Base-by-base conservation (phyloP, 306 rosid species). In the Sicyos baderoa region DNA sequence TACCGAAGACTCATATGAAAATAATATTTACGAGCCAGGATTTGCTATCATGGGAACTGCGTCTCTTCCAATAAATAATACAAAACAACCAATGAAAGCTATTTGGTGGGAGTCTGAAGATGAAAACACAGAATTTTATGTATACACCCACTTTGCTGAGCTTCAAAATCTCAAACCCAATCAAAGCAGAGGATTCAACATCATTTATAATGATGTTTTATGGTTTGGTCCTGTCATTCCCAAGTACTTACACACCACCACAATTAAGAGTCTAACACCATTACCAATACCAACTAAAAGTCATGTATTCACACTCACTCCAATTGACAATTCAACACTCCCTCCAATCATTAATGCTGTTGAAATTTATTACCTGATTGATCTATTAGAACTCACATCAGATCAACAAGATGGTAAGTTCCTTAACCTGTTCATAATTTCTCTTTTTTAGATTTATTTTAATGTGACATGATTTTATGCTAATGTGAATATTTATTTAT, bases 261-360 rank as follows among this genome's bases (percentile, higher is more conserved):
- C 87, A 8, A 0, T 69, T 0, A 5, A 0, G 25, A 49, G 25
- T 47, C 57, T 29, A 18, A n/a, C 21, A 16, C 65, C 72, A 13
- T 1, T 48, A 16, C 42, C 69, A 0, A 54, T 53, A 13, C 68
- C 80, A 40, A 60, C 25, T 21, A 7, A 75, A 49, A 37, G 68
- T 49, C 66, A 47, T 14, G 42, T 0, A 1, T 65, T 84, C 66
- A 74, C 76, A 44, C 13, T 87, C 35, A 1, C 51, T n/a, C 73
- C 55, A 72, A 68, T 50, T 15, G 68, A 56, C 54, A 56, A 44
- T 19, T 83, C 88, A 40, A 82, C 81, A 13, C 86, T 29, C 21
- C 87, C 89, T 65, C 93, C 93, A 1, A 81, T 87, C 68, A 77
- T 87, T 37, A 87, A 87, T 65, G 93, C 79, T 45, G 12, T 81